A percentile compares a stretch with the other conserved stretches of the same genome.
Evolutionary conservation across 1,139 yeast genomes (phyloP).

Genomic region (Suhomyces yuchorum): DNA sequence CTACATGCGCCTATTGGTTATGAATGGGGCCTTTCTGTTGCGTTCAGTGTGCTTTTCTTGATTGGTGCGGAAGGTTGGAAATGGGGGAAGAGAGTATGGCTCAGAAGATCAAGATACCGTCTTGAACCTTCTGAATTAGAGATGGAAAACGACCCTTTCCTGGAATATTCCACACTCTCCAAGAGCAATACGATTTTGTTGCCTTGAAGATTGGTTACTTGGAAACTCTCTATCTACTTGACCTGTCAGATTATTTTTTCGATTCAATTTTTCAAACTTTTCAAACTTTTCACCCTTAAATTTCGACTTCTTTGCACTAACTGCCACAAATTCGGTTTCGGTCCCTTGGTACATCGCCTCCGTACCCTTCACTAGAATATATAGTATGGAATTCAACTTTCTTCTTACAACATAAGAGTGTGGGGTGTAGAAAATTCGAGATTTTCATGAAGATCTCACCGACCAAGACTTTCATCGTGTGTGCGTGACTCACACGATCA

Average conservation of each 20-base stretch:
- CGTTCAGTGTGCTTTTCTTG: conserved; percentile 61
- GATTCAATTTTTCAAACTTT: not conserved
- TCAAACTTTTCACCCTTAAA: not conserved
- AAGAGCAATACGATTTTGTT: conserved; percentile 40
- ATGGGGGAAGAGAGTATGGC: conserved; percentile 61
- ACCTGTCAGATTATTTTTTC: not conserved
- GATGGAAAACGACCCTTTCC: conserved; percentile 64
- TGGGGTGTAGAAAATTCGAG: too few relatives aligned
- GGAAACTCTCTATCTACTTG: too few relatives aligned
- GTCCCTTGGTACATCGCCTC: not conserved
- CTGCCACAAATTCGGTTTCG: not conserved
- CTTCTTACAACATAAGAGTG: not conserved
- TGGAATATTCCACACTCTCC: conserved; percentile 61
- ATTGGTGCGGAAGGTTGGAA: conserved; percentile 69
- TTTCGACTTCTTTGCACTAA: not conserved
- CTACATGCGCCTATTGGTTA: conserved; percentile 72
- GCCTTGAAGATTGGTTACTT: not conserved
- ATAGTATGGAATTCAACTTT: not conserved
- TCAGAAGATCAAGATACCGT: conserved; percentile 37
- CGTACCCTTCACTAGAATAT: not conserved
- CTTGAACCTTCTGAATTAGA: conserved; percentile 27
- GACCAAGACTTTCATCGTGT: too few relatives aligned
- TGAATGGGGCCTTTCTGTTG: conserved; percentile 84
- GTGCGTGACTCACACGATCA: too few relatives aligned
- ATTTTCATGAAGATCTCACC: too few relatives aligned